Conservation (phyloP, 352 stramenopile genomes). For the Pythium volutum region DNA sequence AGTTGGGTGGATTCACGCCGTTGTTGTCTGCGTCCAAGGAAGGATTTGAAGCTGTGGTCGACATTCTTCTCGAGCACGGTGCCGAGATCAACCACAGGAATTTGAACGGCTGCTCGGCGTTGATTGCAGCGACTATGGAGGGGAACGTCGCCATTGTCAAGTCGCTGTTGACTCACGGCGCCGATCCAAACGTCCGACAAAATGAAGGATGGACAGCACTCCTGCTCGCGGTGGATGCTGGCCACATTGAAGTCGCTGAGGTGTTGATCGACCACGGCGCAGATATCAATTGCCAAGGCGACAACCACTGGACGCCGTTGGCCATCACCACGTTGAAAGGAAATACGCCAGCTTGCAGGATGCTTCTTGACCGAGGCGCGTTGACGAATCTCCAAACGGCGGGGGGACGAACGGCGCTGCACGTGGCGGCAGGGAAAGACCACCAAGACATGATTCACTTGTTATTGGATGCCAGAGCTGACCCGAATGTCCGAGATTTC, state of each 20-base stretch:
- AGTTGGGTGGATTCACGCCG: too few relatives aligned
- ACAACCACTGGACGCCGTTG: conserved; percentile 6
- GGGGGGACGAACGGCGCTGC: conserved; percentile 2
- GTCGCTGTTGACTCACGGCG: not conserved
- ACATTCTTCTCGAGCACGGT: too few relatives aligned
- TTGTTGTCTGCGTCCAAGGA: too few relatives aligned
- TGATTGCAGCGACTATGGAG: too few relatives aligned
- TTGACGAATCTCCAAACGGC: not conserved
- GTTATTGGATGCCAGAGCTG: not conserved
- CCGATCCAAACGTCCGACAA: not conserved
- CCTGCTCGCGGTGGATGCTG: not conserved
- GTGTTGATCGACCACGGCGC: conserved; percentile 5
- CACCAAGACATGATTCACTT: not conserved
- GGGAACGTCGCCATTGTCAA: not conserved
- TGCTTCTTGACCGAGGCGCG: not conserved
- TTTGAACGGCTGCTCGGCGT: too few relatives aligned
- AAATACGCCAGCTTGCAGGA: not conserved
- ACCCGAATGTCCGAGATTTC: conserved; percentile 1
- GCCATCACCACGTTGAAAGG: not conserved
- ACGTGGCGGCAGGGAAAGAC: not conserved
- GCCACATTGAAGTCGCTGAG: not conserved
- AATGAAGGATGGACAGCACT: not conserved
- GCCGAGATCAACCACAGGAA: too few relatives aligned
- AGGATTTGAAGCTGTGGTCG: too few relatives aligned
- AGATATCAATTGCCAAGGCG: not conserved